phyloP scores from a whole-genome alignment of 352 stramenopile genomes.

The Phytophthora nicotianae region DNA sequence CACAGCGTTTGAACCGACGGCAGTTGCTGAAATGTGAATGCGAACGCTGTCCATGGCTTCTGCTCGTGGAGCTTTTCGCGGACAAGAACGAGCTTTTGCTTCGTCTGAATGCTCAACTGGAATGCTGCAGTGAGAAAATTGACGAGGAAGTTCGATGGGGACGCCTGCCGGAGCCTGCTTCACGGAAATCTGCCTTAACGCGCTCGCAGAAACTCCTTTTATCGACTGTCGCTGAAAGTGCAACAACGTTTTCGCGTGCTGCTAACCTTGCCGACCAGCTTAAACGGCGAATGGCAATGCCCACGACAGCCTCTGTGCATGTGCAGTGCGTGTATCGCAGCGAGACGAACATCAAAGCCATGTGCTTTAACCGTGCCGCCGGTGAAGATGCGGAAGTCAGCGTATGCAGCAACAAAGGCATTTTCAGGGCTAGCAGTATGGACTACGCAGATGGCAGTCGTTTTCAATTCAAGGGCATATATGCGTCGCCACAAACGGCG shows the following conservation, averaged over 20 bases:
- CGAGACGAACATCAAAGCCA: slow-evolving; percentile 83
- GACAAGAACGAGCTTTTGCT: slow-evolving; percentile 79
- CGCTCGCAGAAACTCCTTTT: slow-evolving; percentile 73
- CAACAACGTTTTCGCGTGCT: slow-evolving; percentile 37
- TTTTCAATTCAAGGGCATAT: slow-evolving; percentile 86
- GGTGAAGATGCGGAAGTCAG: slow-evolving; percentile 67
- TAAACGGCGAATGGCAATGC: slow-evolving; percentile 56
- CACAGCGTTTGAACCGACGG: slow-evolving; percentile 39
- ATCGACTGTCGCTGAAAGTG: slow-evolving; percentile 46
- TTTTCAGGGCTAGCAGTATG: slow-evolving; percentile 65
- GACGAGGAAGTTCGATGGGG: slow-evolving; percentile 77
- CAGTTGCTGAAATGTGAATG: slow-evolving; percentile 75
- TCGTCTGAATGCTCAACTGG: slow-evolving; percentile 67
- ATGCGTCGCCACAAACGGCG: slow-evolving; percentile 52
- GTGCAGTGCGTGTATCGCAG: slow-evolving; percentile 78
- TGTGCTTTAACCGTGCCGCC: slow-evolving; percentile 77
- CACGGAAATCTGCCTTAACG: slow-evolving; percentile 63
- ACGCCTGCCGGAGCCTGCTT: slow-evolving; percentile 64
- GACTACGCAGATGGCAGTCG: slow-evolving; percentile 74
- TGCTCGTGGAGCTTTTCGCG: slow-evolving; percentile 72
- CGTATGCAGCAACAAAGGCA: slow-evolving; percentile 77
- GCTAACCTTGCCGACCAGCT: slow-evolving; percentile 63
- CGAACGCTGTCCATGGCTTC: slow-evolving; percentile 71
- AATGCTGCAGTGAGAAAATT: slow-evolving; percentile 80
- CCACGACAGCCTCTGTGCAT: slow-evolving; percentile 39